Conservation (phyloP, 352 stramenopile species). For the Bremia lactucae region DNA sequence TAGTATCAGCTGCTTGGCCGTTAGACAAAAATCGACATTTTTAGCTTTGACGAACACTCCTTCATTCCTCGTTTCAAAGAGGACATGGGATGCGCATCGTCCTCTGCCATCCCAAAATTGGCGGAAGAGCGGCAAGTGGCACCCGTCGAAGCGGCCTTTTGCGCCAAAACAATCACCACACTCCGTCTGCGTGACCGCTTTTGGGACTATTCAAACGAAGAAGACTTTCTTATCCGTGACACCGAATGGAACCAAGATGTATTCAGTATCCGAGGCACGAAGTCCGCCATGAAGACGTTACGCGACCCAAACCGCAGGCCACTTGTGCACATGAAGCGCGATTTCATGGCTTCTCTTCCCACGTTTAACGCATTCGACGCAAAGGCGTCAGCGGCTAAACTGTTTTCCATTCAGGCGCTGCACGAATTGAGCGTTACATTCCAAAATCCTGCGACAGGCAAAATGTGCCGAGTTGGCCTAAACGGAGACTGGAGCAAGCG, state of each 20-base stretch:
- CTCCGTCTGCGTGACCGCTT: constrained; percentile 29
- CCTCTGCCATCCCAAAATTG: constrained; percentile 16
- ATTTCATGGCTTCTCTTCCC: constrained; percentile 22
- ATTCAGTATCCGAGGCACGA: constrained; percentile 27
- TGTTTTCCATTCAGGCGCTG: constrained; percentile 30
- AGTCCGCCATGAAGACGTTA: constrained; percentile 27
- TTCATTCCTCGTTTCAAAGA: no score
- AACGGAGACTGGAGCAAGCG: constrained; percentile 19
- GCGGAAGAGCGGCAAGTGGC: constrained; percentile 12
- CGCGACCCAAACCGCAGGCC: constrained; percentile 14
- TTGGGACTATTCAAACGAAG: constrained; percentile 16
- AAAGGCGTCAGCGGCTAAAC: constrained; percentile 15
- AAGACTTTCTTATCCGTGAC: constrained; percentile 28
- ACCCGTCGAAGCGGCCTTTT: constrained; percentile 14
- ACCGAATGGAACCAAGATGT: constrained; percentile 19
- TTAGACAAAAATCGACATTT: no score
- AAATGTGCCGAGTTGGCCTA: constrained; percentile 26
- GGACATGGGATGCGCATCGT: constrained; percentile 33
- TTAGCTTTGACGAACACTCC: no score
- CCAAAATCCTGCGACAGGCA: constrained; percentile 8
- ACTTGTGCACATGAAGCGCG: constrained; percentile 32
- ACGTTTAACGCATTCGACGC: constrained; percentile 31
- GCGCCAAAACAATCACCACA: constrained; percentile 19
- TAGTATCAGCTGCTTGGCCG: no score
- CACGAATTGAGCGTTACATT: constrained; percentile 26